A percentile compares a stretch with the other conserved stretches of the same genome.
Evolutionary conservation across 2,329 filamentous ascomycete genomes (phyloP).

Genomic region (Ambrosiella cleistominuta): DNA sequence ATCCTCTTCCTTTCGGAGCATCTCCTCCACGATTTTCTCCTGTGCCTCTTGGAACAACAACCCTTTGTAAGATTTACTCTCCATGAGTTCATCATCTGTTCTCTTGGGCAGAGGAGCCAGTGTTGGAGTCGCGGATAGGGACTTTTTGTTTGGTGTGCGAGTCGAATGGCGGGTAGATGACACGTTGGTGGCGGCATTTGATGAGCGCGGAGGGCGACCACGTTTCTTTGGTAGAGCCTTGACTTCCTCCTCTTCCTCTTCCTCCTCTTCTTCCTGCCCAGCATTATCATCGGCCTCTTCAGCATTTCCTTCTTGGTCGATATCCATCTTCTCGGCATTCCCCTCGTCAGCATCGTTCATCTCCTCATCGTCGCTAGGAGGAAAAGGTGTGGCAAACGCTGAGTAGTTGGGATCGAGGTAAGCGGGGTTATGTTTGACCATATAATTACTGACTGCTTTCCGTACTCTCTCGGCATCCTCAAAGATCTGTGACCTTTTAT

Average conservation of each 20-base stretch:
- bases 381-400: conserved; percentile 56
- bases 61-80: conserved; percentile 46
- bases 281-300: conserved; percentile 14
- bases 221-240: conserved; percentile 5
- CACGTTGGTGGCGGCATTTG: not conserved
- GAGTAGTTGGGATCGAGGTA: conserved; percentile 53
- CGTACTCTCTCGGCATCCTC: conserved; percentile 75
- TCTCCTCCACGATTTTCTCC: conserved; percentile 63
- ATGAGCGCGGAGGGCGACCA: conserved; percentile 8
- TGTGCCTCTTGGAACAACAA: conserved; percentile 71
- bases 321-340: conserved; percentile 13
- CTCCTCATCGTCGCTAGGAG: conserved; percentile 29
- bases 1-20: conserved; percentile 51
- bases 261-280: conserved; percentile 18
- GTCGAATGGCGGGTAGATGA: conserved; percentile 8
- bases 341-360: conserved; percentile 20
- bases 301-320: conserved; percentile 16
- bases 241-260: conserved; percentile 16
- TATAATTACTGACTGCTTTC: conserved; percentile 73
- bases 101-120: conserved; percentile 8
- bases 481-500: conserved; percentile 52
- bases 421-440: conserved; percentile 72
- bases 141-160: conserved; percentile 6
- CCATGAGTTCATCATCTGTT: conserved; percentile 19
- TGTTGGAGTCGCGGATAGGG: conserved; percentile 2